Evolutionary conservation across 306 rosid genomes (phyloP).

Genomic region (Calophaca sinica): DNA sequence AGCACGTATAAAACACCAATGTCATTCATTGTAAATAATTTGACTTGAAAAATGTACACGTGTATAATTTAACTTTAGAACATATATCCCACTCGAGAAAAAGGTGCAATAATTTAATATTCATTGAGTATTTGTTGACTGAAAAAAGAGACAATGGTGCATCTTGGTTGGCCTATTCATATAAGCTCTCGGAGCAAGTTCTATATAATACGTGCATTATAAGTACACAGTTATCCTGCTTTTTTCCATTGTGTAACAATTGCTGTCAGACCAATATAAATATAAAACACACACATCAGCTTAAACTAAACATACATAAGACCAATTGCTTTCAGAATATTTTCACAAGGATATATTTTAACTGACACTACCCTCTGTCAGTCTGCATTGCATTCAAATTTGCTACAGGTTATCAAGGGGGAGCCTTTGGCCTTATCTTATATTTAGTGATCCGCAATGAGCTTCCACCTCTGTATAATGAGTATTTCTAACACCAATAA

Average conservation of each 20-base stretch:
- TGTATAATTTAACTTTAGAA: not conserved
- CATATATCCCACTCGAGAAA: not conserved
- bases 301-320: not conserved
- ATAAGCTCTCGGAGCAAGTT: not conserved
- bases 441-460: not conserved
- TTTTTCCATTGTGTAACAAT: no score
- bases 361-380: conserved; percentile 22
- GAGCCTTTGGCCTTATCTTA: not conserved
- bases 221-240: not conserved
- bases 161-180: not conserved
- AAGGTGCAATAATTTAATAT: not conserved
- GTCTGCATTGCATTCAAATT: not conserved
- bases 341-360: not conserved
- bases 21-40: not conserved
- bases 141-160: not conserved
- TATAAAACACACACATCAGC: no score
- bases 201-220: not conserved
- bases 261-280: no score
- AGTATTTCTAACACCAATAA: not conserved
- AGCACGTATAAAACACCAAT: not conserved
- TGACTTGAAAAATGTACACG: not conserved
- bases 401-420: not conserved
- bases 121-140: not conserved
- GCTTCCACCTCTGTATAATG: not conserved
- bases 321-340: not conserved